Conservation (phyloP, 176 grass and related monocot genomes). For the Pontederia crassipes region DNA sequence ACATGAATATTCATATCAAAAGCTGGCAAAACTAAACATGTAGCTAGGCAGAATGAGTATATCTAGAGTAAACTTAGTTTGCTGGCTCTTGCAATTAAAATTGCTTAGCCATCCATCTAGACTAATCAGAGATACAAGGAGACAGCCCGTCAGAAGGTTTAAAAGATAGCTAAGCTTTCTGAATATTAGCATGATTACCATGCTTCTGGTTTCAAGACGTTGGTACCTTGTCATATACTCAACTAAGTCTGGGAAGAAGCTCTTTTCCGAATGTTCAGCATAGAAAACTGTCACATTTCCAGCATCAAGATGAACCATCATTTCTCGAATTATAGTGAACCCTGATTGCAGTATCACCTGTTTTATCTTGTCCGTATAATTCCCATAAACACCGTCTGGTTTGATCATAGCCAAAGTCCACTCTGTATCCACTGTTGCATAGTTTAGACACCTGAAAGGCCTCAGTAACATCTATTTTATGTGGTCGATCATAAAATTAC, state of each 20-base stretch:
- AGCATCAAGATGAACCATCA: slow-evolving; percentile 30
- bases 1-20: too few relatives aligned
- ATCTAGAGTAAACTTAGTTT: too few relatives aligned
- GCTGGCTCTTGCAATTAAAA: too few relatives aligned
- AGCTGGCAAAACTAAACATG: too few relatives aligned
- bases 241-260: slow-evolving; percentile 70
- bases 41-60: too few relatives aligned
- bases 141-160: too few relatives aligned
- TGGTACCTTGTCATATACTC: slow-evolving; percentile 74
- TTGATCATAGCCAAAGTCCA: slow-evolving; percentile 81
- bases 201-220: neutral
- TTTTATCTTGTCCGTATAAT: slow-evolving; percentile 56
- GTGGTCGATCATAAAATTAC: neutral
- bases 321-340: slow-evolving; percentile 53
- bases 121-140: too few relatives aligned
- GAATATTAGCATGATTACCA: too few relatives aligned
- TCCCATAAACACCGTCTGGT: slow-evolving; percentile 61
- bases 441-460: slow-evolving; percentile 35
- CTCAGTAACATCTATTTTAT: neutral
- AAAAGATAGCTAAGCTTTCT: too few relatives aligned
- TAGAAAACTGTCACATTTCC: slow-evolving; percentile 57
- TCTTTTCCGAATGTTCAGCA: slow-evolving; percentile 60
- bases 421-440: slow-evolving; percentile 29
- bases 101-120: too few relatives aligned
- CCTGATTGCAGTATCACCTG: slow-evolving; percentile 43